phyloP scores from a whole-genome alignment of 495 filamentous ascomycete genomes.

The Penicillium atrosanguineum region DNA sequence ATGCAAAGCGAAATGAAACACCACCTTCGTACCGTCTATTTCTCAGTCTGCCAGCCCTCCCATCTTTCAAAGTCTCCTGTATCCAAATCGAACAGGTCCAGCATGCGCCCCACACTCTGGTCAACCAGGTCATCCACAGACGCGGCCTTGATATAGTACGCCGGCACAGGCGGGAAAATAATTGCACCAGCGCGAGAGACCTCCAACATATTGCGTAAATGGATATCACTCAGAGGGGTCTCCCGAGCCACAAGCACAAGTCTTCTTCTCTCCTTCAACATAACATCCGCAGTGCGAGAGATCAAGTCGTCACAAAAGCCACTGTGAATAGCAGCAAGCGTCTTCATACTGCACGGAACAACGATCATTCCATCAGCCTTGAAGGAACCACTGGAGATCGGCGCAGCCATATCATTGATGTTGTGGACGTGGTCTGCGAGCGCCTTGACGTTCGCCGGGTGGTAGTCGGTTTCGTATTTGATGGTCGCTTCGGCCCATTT shows the following conservation, averaged over 20 bases:
- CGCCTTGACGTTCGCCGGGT: conserved; percentile 30
- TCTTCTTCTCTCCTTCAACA: conserved; percentile 42
- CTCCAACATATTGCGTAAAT: conserved; percentile 45
- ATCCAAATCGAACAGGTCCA: conserved; percentile 46
- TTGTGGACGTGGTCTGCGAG: conserved; percentile 38
- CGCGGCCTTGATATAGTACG: conserved; percentile 37
- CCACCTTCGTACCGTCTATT: too few relatives aligned
- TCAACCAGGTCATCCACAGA: conserved; percentile 40
- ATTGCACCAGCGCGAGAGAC: conserved; percentile 35
- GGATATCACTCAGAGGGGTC: conserved; percentile 46
- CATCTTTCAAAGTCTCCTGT: conserved; percentile 42
- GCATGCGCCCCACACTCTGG: conserved; percentile 43
- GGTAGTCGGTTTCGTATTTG: conserved; percentile 42
- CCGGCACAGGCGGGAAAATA: conserved; percentile 44
- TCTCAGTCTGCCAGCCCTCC: conserved; percentile 34
- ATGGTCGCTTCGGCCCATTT: conserved; percentile 38
- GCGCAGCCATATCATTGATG: conserved; percentile 37
- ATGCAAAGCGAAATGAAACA: neutral
- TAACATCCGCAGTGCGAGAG: conserved; percentile 44
- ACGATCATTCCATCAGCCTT: conserved; percentile 39
- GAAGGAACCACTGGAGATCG: conserved; percentile 38
- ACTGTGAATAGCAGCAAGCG: conserved; percentile 29
- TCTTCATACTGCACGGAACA: conserved; percentile 43
- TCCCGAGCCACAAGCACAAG: conserved; percentile 44
- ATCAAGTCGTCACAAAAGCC: conserved; percentile 41